These are phyloP conservation scores for Arabidopsis hybrid DNA, from an alignment of 441 rosid genomes.

Conservation along the genomic window DNA sequence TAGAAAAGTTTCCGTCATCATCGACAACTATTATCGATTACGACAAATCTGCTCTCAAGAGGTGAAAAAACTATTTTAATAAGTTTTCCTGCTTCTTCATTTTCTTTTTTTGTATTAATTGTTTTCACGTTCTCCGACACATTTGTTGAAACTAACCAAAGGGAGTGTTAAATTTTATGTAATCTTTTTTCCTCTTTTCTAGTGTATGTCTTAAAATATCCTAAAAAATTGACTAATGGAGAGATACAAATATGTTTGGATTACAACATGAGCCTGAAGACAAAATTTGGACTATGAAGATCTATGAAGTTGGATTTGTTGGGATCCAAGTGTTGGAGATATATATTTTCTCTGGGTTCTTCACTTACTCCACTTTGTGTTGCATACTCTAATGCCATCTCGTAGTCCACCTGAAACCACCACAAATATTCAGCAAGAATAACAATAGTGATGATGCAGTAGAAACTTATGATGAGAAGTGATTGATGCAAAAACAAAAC, in stretches of 20 bases:
- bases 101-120: conserved; percentile 4
- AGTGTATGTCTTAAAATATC: conserved; percentile 16
- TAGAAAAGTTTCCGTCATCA: conserved; percentile 15
- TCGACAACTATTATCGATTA: conserved; percentile 39
- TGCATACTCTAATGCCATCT: conserved; percentile 97
- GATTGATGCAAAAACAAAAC: conserved; percentile 43
- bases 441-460: neutral
- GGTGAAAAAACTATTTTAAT: conserved; percentile 33
- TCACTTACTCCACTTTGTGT: conserved; percentile 95
- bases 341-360: conserved; percentile 83
- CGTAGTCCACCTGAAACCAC: conserved; percentile 89
- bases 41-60: conserved; percentile 22
- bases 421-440: conserved; percentile 8
- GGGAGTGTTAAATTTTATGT: conserved; percentile 17
- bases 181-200: conserved; percentile 29
- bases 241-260: neutral
- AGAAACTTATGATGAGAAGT: neutral
- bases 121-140: conserved; percentile 36
- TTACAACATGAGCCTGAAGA: conserved; percentile 72
- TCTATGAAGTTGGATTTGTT: conserved; percentile 53
- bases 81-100: conserved; percentile 30
- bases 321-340: conserved; percentile 60
- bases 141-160: conserved; percentile 37
- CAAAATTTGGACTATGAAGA: conserved; percentile 63
- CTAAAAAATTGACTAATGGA: conserved; percentile 5